Evolutionary conservation across 139 green algal species (phyloP), one percentile per base, ranked within the genome.

Genomic region (Monoraphidium neglectum): DNA sequence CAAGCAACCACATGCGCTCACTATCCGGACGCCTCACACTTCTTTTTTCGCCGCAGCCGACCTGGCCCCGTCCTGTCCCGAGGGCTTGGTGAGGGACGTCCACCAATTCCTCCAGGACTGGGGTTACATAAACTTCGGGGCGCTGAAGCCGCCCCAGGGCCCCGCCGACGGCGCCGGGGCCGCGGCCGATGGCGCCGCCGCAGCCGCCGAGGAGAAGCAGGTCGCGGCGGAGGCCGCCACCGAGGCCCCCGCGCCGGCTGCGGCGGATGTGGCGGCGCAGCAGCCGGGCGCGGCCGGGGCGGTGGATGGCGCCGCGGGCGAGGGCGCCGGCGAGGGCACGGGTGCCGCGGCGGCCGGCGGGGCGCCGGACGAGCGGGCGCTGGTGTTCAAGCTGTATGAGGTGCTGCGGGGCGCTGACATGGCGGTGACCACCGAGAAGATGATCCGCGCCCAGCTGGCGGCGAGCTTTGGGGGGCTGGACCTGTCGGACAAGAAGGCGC

Each of bases 71-170:
- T 18, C 51, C 21, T 60, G 18, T 21, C 21, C 18, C 21, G 21
- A 60, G 21, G 18, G 18, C 51, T 28, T 60, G 51, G 18, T 60
- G 18, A 33, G 43, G 0, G 73, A 86, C 23, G 80, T 83, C 3
- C 86, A 87, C 56, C 4, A 68, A 30, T 95, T 93, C 75, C 68
- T 95, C 43, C 61, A 83, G 10, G 73, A 87, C 36, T 82, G 93
- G 67, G 91, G 90, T 0, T 77, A 76, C 77, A 93, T 95, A 80
- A 95, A 95, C 73, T 83, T 90, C 62, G 91, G 91, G 13, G 36
- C 89, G 46, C 66, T 92, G 36, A 1, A 46, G 70, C 54, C 33
- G 70, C 33, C 16, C 47, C 1, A n/a, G 36, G 33, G 37, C 69
- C 2, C 54, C 36, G 4, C 56, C 28, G 49, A 33, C 64, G 1